phyloP scores from a whole-genome alignment of 1,284 basidiomycete species.

The Sutorius eximius region DNA sequence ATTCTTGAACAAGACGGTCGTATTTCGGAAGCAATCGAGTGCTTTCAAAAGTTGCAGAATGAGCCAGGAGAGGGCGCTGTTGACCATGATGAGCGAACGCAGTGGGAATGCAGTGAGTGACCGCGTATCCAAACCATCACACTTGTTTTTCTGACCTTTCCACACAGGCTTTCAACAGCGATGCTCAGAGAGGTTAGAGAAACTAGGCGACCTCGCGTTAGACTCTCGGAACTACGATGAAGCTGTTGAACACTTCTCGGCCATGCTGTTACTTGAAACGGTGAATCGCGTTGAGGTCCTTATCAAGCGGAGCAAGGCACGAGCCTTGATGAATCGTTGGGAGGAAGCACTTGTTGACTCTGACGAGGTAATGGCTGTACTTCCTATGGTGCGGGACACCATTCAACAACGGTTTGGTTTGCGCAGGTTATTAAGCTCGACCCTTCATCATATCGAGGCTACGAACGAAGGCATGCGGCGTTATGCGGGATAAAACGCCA shows the following conservation, averaged over 20 bases:
- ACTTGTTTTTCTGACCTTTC: too few relatives aligned
- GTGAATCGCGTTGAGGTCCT: neutral
- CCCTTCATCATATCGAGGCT: neutral
- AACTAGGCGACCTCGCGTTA: neutral
- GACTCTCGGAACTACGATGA: neutral
- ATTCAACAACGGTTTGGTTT: neutral
- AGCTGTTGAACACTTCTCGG: neutral
- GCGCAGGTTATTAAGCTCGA: neutral
- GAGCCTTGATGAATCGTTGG: neutral
- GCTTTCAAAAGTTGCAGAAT: too few relatives aligned
- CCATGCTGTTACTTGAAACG: neutral
- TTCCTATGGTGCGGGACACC: neutral
- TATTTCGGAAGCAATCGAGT: too few relatives aligned
- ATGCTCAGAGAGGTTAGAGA: neutral
- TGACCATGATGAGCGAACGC: too few relatives aligned
- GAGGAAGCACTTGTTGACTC: slow-evolving; percentile 1
- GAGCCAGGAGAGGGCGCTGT: too few relatives aligned
- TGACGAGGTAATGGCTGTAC: neutral
- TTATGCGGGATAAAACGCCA: neutral
- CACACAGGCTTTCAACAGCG: neutral
- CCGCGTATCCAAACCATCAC: too few relatives aligned
- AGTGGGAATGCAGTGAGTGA: too few relatives aligned
- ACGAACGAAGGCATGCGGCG: neutral
- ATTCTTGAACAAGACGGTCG: too few relatives aligned
- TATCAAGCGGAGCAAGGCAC: neutral